Conservation (phyloP, 148 eudicot genomes). For the Chenopodium album region DNA sequence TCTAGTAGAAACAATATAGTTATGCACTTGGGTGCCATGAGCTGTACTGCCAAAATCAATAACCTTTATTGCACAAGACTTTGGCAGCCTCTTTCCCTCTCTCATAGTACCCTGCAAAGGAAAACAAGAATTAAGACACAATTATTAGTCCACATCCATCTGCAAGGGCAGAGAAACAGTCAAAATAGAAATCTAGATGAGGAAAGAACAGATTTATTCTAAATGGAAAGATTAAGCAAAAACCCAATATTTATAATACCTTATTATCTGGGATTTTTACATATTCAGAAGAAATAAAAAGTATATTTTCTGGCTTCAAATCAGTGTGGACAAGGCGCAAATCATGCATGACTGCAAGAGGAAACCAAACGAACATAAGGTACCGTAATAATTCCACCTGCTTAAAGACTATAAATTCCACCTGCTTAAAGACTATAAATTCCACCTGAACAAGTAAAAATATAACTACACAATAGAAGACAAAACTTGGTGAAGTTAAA, state of each 20-base stretch:
- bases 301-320: constrained; percentile 93
- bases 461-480: neutral
- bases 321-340: constrained; percentile 90
- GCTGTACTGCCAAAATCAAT: constrained; percentile 76
- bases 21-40: constrained; percentile 47
- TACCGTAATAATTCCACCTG: neutral
- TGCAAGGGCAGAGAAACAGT: neutral
- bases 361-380: constrained; percentile 27
- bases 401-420: neutral
- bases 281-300: constrained; percentile 77
- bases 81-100: constrained; percentile 61
- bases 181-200: neutral
- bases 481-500: neutral
- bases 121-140: constrained; percentile 20
- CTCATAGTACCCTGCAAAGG: constrained; percentile 42
- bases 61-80: constrained; percentile 63
- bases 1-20: constrained; percentile 60
- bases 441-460: neutral
- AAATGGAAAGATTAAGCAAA: neutral
- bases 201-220: neutral
- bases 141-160: neutral
- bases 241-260: constrained; percentile 36
- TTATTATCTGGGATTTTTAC: constrained; percentile 73
- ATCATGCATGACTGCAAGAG: constrained; percentile 87
- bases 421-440: neutral